Conservation (phyloP, 176 grass and related monocot species). For the Cenchrus fungigraminus region DNA sequence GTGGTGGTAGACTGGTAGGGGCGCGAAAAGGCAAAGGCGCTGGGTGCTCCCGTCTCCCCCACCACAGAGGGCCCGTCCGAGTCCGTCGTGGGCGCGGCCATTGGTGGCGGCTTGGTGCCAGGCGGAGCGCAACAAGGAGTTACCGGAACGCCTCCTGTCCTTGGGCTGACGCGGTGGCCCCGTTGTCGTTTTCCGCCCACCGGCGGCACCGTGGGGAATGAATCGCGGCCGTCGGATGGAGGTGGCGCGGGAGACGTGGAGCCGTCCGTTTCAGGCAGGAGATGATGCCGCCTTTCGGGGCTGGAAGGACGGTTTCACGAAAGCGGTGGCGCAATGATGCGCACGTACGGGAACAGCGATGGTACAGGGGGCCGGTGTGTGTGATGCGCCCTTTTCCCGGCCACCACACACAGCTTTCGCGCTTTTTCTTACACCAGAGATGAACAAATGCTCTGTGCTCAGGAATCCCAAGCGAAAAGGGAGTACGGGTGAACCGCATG, state of each 20-base stretch:
- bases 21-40: neutral
- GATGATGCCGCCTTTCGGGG: neutral
- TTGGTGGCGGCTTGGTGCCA: neutral
- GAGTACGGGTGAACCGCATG: neutral
- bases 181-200: constrained; percentile 42
- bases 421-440: neutral
- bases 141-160: constrained; percentile 37
- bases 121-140: neutral
- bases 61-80: too few relatives aligned
- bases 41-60: neutral
- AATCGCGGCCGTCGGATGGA: constrained; percentile 27
- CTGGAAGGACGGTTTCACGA: constrained; percentile 13
- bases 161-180: too few relatives aligned
- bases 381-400: too few relatives aligned
- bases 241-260: accelerated
- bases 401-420: neutral
- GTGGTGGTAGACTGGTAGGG: too few relatives aligned
- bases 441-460: neutral
- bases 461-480: neutral
- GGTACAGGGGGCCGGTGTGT: neutral
- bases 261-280: neutral
- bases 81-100: neutral
- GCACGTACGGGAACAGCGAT: neutral
- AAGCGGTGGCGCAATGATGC: neutral
- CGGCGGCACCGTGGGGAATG: neutral